Percentiles rank a stretch among this genome's conserved stretches.
phyloP scores from a whole-genome alignment of 2,329 filamentous ascomycete species.

The Gaeumannomyces sp. region DNA sequence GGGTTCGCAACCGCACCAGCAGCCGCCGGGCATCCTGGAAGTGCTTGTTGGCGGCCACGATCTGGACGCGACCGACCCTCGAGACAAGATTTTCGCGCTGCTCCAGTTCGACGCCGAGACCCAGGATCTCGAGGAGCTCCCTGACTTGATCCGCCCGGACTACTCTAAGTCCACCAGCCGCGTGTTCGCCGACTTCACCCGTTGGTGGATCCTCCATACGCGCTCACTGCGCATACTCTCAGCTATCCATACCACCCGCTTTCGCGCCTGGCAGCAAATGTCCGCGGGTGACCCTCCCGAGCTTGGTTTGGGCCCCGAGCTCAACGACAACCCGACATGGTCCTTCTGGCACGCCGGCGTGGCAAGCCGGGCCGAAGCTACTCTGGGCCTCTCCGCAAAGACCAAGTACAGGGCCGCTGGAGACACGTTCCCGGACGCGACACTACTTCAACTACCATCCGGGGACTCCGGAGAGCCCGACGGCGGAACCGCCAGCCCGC shows the following conservation, averaged over 20 bases:
- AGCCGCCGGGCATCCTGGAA: slow-evolving; percentile 10
- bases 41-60: slow-evolving; percentile 12
- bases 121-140: slow-evolving; percentile 1
- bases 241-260: slow-evolving; percentile 9
- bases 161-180: slow-evolving; percentile 10
- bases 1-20: neutral
- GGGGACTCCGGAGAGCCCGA: no score
- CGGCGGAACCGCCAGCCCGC: neutral
- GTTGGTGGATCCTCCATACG: slow-evolving; percentile 15
- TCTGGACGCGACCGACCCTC: slow-evolving; percentile 12
- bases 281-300: neutral
- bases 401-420: neutral
- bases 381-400: neutral
- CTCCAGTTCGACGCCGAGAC: slow-evolving; percentile 14
- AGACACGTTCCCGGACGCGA: neutral
- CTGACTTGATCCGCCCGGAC: slow-evolving; percentile 8
- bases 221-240: slow-evolving; percentile 14
- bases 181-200: slow-evolving; percentile 13
- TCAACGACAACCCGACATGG: neutral
- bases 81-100: slow-evolving; percentile 15
- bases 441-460: neutral
- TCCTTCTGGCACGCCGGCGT: neutral
- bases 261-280: slow-evolving; percentile 1
- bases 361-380: slow-evolving; percentile 2
- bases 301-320: slow-evolving; percentile 2